Evolutionary conservation across 768 basidiomycete species (phyloP).

Genomic region (Lactarius psammicola): DNA sequence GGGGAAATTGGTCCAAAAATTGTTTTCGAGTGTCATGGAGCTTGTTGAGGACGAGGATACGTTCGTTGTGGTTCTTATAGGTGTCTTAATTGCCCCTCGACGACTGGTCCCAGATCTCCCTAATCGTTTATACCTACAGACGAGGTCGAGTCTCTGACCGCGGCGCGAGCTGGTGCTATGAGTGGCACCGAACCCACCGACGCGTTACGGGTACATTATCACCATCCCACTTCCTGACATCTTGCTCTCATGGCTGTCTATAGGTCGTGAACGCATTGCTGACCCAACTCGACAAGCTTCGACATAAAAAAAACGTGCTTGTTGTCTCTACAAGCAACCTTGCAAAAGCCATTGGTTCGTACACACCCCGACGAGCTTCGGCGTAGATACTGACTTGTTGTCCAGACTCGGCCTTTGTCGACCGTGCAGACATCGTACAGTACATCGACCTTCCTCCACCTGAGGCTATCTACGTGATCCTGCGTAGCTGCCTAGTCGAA

Average conservation of each 20-base stretch:
- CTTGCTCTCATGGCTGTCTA: not conserved
- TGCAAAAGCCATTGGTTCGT: slow-evolving; percentile 85
- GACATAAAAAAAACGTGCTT: slow-evolving; percentile 88
- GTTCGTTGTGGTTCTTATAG: slow-evolving; percentile 94
- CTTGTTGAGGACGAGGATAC: slow-evolving; percentile 88
- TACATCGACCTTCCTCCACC: slow-evolving; percentile 89
- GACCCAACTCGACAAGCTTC: slow-evolving; percentile 95
- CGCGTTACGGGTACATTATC: slow-evolving; percentile 68
- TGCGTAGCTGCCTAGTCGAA: slow-evolving; percentile 78
- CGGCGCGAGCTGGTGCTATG: slow-evolving; percentile 92
- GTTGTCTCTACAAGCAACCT: slow-evolving; percentile 98
- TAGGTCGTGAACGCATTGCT: slow-evolving; percentile 97
- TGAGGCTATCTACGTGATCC: slow-evolving; percentile 91
- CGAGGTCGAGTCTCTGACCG: slow-evolving; percentile 95
- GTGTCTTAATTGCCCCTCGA: slow-evolving; percentile 39
- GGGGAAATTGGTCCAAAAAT: slow-evolving; percentile 92
- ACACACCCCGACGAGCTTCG: not conserved
- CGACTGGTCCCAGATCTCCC: not conserved
- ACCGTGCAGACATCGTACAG: slow-evolving; percentile 95
- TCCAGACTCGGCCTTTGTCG: slow-evolving; percentile 90
- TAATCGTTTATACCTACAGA: slow-evolving; percentile 46
- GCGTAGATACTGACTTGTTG: slow-evolving; percentile 7
- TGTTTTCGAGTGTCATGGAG: slow-evolving; percentile 87
- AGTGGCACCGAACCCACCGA: slow-evolving; percentile 95
- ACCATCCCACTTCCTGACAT: not conserved